Evolutionary conservation across 768 basidiomycete genomes (phyloP).

Genomic region (Symmetrospora coprosmae): DNA sequence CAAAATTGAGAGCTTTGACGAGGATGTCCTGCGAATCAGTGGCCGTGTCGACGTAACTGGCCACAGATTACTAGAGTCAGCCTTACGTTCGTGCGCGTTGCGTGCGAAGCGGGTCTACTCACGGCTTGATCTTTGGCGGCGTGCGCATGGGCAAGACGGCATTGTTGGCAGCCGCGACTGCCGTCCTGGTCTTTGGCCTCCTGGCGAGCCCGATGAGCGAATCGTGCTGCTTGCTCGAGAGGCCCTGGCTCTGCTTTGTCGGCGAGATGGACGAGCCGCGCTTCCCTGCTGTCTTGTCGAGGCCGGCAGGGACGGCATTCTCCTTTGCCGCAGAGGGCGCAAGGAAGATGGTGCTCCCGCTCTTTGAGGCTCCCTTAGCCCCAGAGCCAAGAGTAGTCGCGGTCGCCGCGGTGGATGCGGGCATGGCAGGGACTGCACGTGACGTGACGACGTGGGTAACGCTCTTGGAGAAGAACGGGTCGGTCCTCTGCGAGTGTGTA

Average conservation of each 20-base stretch:
- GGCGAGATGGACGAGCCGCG: slow-evolving; percentile 1
- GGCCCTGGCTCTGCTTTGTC: background rate
- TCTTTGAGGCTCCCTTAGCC: too few species aligned
- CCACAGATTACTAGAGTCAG: background rate
- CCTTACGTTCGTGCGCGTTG: too few species aligned
- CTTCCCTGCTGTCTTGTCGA: background rate
- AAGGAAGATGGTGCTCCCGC: too few species aligned
- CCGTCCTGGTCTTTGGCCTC: background rate
- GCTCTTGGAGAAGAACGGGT: slow-evolving; percentile 72
- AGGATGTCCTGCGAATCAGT: slow-evolving; percentile 44
- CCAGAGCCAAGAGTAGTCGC: too few species aligned
- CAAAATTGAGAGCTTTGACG: slow-evolving; percentile 52
- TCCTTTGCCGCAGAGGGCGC: too few species aligned
- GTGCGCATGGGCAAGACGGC: background rate
- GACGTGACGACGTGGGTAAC: slow-evolving; percentile 80
- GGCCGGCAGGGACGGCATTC: too few species aligned
- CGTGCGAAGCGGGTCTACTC: too few species aligned
- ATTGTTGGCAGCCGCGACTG: background rate
- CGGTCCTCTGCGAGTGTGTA: slow-evolving; percentile 48
- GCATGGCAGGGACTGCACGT: slow-evolving; percentile 28
- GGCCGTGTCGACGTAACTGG: background rate
- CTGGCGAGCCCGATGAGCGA: background rate
- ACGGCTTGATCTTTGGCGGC: slow-evolving; percentile 20
- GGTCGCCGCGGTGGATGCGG: too few species aligned
- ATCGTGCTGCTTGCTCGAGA: background rate